Evolutionary conservation across 1,284 basidiomycete species (phyloP).

Genomic region (Heliocybe sulcata): DNA sequence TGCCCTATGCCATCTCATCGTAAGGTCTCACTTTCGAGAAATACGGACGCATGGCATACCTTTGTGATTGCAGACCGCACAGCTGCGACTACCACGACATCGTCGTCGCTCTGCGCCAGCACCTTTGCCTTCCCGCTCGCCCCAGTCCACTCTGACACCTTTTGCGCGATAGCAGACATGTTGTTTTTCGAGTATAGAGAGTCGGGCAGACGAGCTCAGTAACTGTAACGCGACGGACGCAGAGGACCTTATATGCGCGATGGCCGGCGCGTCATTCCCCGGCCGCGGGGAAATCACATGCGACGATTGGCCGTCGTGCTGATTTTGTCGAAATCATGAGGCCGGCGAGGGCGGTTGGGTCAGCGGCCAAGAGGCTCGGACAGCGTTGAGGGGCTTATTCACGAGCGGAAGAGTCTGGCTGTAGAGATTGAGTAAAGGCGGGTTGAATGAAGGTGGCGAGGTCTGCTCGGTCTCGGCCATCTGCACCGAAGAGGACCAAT

Average conservation of each 20-base stretch:
- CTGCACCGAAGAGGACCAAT: no score
- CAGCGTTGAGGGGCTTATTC: no score
- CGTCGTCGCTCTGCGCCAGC: constrained; percentile 59
- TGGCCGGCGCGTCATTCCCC: background rate
- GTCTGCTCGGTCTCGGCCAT: no score
- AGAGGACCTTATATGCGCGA: background rate
- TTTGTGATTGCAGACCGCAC: constrained; percentile 89
- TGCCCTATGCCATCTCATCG: constrained; percentile 38
- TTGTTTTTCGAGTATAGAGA: background rate
- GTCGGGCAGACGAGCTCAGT: background rate
- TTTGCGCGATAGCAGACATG: constrained; percentile 15
- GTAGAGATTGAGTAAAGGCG: no score
- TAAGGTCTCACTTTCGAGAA: background rate
- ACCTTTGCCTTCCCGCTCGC: constrained; percentile 37
- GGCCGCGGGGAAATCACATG: constrained; percentile 2
- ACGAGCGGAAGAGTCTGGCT: no score
- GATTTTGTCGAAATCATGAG: no score
- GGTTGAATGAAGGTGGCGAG: no score
- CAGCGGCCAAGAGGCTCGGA: no score
- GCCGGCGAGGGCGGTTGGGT: no score
- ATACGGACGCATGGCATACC: constrained; percentile 32
- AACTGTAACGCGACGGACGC: background rate
- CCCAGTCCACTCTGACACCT: constrained; percentile 16
- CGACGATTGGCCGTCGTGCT: no score
- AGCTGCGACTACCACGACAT: constrained; percentile 88